A percentile compares a stretch with the other conserved stretches of the same genome.
These are phyloP conservation scores for Scenedesmus sp. DNA, from an alignment of 163 green algal genomes.

Conservation along the genomic window DNA sequence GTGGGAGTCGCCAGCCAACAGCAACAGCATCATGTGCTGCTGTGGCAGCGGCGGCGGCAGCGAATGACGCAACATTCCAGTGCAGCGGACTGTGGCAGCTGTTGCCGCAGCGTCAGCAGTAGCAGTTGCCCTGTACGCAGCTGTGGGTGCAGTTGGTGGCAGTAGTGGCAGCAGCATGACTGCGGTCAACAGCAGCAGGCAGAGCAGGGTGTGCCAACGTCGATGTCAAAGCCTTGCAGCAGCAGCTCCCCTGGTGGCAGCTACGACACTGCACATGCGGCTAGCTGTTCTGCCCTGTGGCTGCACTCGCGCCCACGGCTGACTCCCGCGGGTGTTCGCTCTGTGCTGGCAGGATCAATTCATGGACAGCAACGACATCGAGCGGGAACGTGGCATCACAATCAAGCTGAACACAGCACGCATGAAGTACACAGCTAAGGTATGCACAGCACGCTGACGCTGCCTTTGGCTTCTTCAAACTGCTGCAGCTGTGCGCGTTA, in stretches of 20 bases:
- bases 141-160: no score
- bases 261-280: background rate
- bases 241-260: background rate
- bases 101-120: background rate
- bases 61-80: no score
- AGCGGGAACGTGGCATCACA: conserved; percentile 97
- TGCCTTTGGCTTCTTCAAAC: no score
- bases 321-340: background rate
- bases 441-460: background rate
- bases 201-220: background rate
- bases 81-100: no score
- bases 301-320: background rate
- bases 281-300: background rate
- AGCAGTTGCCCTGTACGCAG: background rate
- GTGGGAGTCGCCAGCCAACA: no score
- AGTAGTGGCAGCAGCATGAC: background rate
- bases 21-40: no score
- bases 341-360: conserved; percentile 84
- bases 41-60: background rate
- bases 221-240: background rate
- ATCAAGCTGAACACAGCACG: conserved; percentile 95
- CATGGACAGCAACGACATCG: conserved; percentile 94
- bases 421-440: conserved; percentile 72
- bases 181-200: background rate
- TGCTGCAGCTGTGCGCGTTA: background rate